Conservation (phyloP, 2,329 filamentous ascomycete species). For the Gremmenia infestans region DNA sequence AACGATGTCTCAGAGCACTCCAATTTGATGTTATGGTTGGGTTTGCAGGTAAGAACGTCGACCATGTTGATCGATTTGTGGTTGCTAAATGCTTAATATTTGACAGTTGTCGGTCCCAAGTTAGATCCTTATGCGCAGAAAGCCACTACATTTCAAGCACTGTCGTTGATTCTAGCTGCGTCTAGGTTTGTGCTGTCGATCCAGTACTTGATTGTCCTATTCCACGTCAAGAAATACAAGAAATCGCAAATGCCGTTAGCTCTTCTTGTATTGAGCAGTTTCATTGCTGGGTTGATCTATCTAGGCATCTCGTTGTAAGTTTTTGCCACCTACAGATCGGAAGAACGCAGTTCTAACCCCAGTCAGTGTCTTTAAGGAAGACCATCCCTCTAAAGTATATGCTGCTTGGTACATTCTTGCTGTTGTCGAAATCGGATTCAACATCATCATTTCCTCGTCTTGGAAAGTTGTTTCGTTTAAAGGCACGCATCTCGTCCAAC, state of each 20-base stretch:
- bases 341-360: not conserved
- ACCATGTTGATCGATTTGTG: not conserved
- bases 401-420: conserved; percentile 21
- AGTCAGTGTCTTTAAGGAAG: conserved; percentile 2
- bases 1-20: conserved; percentile 46
- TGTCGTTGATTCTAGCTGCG: conserved; percentile 34
- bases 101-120: conserved; percentile 39
- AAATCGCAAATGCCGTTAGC: conserved; percentile 15
- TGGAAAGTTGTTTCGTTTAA: conserved; percentile 44
- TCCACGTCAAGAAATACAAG: conserved; percentile 20
- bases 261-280: conserved; percentile 9
- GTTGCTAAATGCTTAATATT: too few relatives aligned
- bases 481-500: conserved; percentile 51
- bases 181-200: conserved; percentile 32
- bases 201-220: conserved; percentile 31
- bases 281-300: conserved; percentile 23
- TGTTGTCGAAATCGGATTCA: conserved; percentile 18
- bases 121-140: conserved; percentile 30
- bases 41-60: not conserved
- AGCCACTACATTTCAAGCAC: conserved; percentile 10
- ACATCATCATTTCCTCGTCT: conserved; percentile 18
- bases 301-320: conserved; percentile 18
- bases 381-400: conserved; percentile 3
- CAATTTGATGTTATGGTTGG: conserved; percentile 29
- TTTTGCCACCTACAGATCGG: not conserved